Evolutionary conservation across 2,329 filamentous ascomycete genomes (phyloP), one percentile per base, ranked within the genome.

Genomic region (Trichoderma cornu-damae): DNA sequence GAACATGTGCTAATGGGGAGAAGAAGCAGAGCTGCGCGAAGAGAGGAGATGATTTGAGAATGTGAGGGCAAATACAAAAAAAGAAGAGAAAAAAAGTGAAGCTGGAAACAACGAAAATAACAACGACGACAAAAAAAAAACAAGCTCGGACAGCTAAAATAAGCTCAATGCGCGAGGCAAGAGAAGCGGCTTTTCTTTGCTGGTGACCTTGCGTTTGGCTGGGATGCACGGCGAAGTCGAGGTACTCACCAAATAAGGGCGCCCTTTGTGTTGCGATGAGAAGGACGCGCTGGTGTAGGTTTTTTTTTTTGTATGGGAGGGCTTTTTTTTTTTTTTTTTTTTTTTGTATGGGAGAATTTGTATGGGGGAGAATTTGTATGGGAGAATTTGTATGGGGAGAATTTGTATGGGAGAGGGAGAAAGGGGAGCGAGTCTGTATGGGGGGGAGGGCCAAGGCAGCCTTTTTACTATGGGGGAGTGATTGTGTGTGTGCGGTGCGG

Each of bases 381-480:
- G 74, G 75, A 77, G 74, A 73, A 75, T 78, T 81, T 83, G 80
- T 82, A 82, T 83, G 80, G 77, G 79, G 75, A 77, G 74, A 73
- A 75, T 78, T 81, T 83, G 80, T 82, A 82, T 83, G 80, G 77
- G 79, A 80, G 75, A 78, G 74, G 76, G 74, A 78, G 78, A 79
- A n/a, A 77, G 78, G 75, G 70, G 73, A 73, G 75, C 73, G 66
- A 75, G 76, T 75, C 72, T 77, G 78, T 79, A 79, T 77, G 78
- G 77, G 77, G n/a, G 76, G 74, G 70, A 74, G 72, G 73, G 74
- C 74, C 73, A 73, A 74, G n/a, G 75, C 75, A 75, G 76, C 79
- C 79, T 83, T 84, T 84, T 84, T 82, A 83, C 80, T 82, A 79
- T 80, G 80, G 77, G 77, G 72, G 78, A 78, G 77, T 83, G 80